Base-by-base conservation (phyloP, 331 rosid genomes). In the Malus hybrid region DNA sequence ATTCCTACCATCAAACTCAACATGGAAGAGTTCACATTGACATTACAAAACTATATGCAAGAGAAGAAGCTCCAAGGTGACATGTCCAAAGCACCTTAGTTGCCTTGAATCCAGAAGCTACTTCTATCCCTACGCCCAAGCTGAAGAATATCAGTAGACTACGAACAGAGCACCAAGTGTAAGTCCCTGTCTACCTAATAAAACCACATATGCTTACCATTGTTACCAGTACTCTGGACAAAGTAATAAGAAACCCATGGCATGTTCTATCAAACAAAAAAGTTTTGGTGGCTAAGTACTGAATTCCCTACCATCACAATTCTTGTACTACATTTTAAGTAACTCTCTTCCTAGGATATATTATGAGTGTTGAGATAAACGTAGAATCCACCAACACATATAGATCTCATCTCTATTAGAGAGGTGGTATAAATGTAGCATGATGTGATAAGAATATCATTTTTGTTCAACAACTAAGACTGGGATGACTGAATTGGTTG, bases 121-220 rank as follows among this genome's bases (percentile, higher is more conserved):
- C 95, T 80, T 86, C 82, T 63, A 81, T 90, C 73, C 85, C n/a
- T n/a, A n/a, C n/a, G 55, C 90, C 88, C 69, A 94, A 90, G 79
- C 80, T 92, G 79, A 94, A 94, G 95, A 82, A 88, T 74, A 87
- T 90, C 83, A 90, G 89, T 77, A 85, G 95, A 82, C 87, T 94
- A 75, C 85, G 97, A 54, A 94, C 99, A 65, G 97, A 94, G 83
- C 99, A 94, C 85, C 97, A 81, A 78, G 97, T 92, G 99, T 94
- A 83, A 88, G 98, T 85, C 69, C 31, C 79, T 54, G 6, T 63
- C 61, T 56, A 28, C 42, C 39, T 29, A 7, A 31, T 20, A 34
- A 64, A 63, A 48, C 33, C 9, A 7, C 32, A 70, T 32, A 52
- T 29, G 19, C 46, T 70, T 52, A 2, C 6, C 12, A 50, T 28